These are phyloP conservation scores for Polygonum maritimum DNA, from an alignment of 148 eudicot species.

Conservation along the genomic window DNA sequence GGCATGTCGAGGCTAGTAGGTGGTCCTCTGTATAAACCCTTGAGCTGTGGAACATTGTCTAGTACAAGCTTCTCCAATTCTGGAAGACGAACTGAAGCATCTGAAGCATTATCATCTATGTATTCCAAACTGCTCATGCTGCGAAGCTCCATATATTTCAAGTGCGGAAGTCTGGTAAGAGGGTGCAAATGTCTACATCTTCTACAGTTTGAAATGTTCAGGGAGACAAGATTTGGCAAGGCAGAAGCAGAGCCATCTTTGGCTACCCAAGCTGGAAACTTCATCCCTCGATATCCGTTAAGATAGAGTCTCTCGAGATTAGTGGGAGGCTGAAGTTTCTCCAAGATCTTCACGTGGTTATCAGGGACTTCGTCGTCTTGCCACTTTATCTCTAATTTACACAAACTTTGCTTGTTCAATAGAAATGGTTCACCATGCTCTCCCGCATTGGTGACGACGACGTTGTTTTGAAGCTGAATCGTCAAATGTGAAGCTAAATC, in stretches of 20 bases:
- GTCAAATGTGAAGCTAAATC: not conserved
- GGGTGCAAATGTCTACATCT: slow-evolving; percentile 1
- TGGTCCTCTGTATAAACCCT: slow-evolving; percentile 15
- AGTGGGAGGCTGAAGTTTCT: not conserved
- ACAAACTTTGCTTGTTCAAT: not conserved
- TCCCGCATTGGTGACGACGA: not conserved
- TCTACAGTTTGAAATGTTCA: not conserved
- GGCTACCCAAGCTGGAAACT: not conserved
- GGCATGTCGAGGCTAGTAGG: not conserved
- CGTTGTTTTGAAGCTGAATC: not conserved
- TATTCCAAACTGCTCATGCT: not conserved
- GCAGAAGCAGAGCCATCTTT: not conserved
- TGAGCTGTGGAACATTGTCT: not conserved
- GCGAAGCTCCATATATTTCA: not conserved
- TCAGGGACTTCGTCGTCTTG: not conserved
- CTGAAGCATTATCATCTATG: not conserved
- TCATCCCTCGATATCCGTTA: not conserved
- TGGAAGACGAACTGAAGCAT: slow-evolving; percentile 9
- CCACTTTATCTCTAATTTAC: not conserved
- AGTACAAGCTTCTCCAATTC: slow-evolving; percentile 5
- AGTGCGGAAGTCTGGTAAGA: not conserved
- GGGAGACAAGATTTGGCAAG: not conserved
- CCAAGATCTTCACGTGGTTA: not conserved
- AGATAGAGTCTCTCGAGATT: not conserved
- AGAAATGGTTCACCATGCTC: not conserved